phyloP scores from a whole-genome alignment of 179 eudicot species.

The Beta macrorhiza region DNA sequence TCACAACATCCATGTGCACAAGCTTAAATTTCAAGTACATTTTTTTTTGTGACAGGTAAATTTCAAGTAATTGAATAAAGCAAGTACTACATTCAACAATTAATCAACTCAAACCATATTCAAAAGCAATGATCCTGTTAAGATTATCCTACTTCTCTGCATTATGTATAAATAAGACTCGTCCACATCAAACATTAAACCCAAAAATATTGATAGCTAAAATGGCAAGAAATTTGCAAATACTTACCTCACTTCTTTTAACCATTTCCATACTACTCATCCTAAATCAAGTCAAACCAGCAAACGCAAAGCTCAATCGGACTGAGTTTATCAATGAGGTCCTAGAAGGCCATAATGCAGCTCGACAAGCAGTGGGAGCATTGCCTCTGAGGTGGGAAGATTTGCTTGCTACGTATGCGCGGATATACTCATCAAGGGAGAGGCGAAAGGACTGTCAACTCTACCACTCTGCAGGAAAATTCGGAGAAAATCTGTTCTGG shows the following conservation, averaged over 20 bases:
- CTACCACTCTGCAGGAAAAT: conserved; percentile 21
- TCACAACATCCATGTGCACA: conserved; percentile 9
- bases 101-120: background rate
- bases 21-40: background rate
- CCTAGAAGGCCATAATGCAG: conserved; percentile 32
- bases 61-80: background rate
- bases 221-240: conserved; percentile 17
- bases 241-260: background rate
- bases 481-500: conserved; percentile 34
- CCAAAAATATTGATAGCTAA: background rate
- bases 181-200: background rate
- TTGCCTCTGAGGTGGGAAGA: conserved; percentile 27
- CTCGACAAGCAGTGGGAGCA: conserved; percentile 28
- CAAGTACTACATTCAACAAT: background rate
- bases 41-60: too few relatives aligned
- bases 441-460: conserved; percentile 29
- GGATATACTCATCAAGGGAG: conserved; percentile 28
- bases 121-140: background rate
- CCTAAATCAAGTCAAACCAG: conserved; percentile 16
- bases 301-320: conserved; percentile 21
- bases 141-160: background rate
- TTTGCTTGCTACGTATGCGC: conserved; percentile 29
- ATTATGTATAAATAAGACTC: conserved; percentile 14
- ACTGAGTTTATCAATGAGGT: conserved; percentile 28
- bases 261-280: conserved; percentile 15